Percentiles rank a stretch among this genome's conserved stretches.
Evolutionary conservation across 805 yeast species (phyloP).

Genomic region (Geotrichum ghanense): DNA sequence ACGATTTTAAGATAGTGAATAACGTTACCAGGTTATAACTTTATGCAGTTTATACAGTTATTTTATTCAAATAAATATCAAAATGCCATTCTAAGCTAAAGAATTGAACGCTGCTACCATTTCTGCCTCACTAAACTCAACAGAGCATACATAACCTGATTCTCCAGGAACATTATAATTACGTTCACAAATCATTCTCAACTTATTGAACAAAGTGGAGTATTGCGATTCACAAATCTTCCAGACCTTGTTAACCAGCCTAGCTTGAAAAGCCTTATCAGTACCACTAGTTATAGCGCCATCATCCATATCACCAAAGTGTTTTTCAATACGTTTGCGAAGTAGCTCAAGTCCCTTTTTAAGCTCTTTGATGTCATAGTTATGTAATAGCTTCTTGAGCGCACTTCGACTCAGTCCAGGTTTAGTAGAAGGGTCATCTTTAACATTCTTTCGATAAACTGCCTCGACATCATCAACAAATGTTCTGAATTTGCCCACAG

Average conservation of each 20-base stretch:
- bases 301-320: constrained; percentile 28
- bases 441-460: constrained; percentile 30
- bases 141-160: constrained; percentile 33
- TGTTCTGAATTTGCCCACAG: constrained; percentile 56
- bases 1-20: too few species aligned
- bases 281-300: background rate
- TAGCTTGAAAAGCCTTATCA: background rate
- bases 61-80: background rate
- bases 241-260: constrained; percentile 54
- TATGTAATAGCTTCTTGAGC: constrained; percentile 43
- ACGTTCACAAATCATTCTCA: constrained; percentile 44
- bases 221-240: constrained; percentile 54
- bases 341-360: constrained; percentile 42
- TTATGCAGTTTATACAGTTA: too few species aligned
- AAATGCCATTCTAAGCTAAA: background rate
- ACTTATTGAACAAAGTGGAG: constrained; percentile 40
- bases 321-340: constrained; percentile 43
- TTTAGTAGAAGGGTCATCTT: constrained; percentile 39
- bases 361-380: constrained; percentile 50
- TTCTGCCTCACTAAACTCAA: constrained; percentile 42
- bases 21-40: too few species aligned
- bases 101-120: constrained; percentile 38
- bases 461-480: constrained; percentile 56
- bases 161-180: constrained; percentile 29
- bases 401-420: constrained; percentile 53